A percentile compares a stretch with the other conserved stretches of the same genome.
phyloP scores from a whole-genome alignment of 805 yeast genomes.

The Cyberlindnera samutprakarnensis region DNA sequence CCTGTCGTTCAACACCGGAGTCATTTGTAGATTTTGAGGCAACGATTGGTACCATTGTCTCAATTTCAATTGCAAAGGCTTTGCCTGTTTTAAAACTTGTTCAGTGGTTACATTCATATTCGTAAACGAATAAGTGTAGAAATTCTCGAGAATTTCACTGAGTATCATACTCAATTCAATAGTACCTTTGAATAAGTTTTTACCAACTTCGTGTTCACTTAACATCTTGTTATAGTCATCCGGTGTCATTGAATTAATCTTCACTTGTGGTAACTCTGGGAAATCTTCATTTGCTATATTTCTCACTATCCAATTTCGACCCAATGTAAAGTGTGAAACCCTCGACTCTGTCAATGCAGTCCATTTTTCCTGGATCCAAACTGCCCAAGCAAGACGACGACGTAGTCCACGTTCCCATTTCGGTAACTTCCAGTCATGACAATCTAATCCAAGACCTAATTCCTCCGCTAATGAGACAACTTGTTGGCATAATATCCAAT shows the following conservation, averaged over 20 bases:
- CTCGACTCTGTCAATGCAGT: constrained; percentile 71
- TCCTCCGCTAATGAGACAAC: constrained; percentile 87
- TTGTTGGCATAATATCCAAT: constrained; percentile 82
- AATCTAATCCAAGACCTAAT: constrained; percentile 84
- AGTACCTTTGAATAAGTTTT: constrained; percentile 57
- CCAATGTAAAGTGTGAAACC: constrained; percentile 72
- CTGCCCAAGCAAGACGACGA: constrained; percentile 92
- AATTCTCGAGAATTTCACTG: constrained; percentile 62
- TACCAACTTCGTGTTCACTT: constrained; percentile 63
- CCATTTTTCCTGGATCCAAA: constrained; percentile 91
- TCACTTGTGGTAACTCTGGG: constrained; percentile 50
- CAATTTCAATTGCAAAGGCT: constrained; percentile 66
- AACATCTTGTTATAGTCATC: constrained; percentile 14
- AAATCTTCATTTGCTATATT: constrained; percentile 65
- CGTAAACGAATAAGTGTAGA: constrained; percentile 66
- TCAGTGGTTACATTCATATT: constrained; percentile 50
- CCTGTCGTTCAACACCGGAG: constrained; percentile 47
- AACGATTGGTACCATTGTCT: constrained; percentile 73
- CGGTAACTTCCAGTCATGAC: constrained; percentile 86
- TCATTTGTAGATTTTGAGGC: constrained; percentile 58
- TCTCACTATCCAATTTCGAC: constrained; percentile 73
- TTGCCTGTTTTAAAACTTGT: constrained; percentile 65
- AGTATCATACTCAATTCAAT: constrained; percentile 61
- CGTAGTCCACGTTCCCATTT: constrained; percentile 92
- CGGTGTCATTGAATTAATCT: constrained; percentile 15